These are phyloP conservation scores for Pilatotrama ljubarskyi DNA, from an alignment of 768 basidiomycete species.

Conservation along the genomic window DNA sequence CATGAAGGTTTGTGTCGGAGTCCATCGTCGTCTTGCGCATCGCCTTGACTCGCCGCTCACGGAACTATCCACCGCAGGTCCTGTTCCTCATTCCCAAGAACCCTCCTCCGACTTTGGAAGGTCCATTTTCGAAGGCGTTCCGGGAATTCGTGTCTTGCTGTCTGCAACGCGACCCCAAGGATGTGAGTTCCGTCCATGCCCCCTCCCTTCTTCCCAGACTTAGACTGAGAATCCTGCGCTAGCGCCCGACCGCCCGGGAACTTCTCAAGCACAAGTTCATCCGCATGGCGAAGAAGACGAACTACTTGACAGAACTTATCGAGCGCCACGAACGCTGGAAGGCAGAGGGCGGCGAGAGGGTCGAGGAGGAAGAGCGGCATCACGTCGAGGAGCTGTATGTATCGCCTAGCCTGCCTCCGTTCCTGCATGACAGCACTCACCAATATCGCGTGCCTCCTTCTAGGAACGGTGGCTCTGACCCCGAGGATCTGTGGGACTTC, in stretches of 20 bases:
- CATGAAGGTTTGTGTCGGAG: slow-evolving; percentile 76
- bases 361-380: slow-evolving; percentile 69
- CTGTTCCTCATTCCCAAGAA: slow-evolving; percentile 99
- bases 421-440: neutral
- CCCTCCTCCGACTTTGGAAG: slow-evolving; percentile 87
- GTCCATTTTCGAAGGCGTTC: slow-evolving; percentile 90
- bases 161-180: slow-evolving; percentile 90
- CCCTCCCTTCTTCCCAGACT: neutral
- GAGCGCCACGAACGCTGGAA: slow-evolving; percentile 94
- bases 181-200: slow-evolving; percentile 46
- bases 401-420: neutral
- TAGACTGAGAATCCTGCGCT: slow-evolving; percentile 15
- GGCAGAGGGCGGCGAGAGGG: slow-evolving; percentile 79
- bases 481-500: slow-evolving; percentile 95
- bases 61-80: slow-evolving; percentile 52
- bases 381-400: slow-evolving; percentile 64
- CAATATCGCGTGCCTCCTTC: slow-evolving; percentile 7
- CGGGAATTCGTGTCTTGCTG: slow-evolving; percentile 93
- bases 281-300: slow-evolving; percentile 91
- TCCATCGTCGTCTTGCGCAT: neutral
- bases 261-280: slow-evolving; percentile 96
- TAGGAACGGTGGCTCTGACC: slow-evolving; percentile 57
- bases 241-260: slow-evolving; percentile 95
- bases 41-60: neutral
- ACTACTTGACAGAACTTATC: slow-evolving; percentile 92